Evolutionary conservation across 75 land plant genomes (phyloP).

Genomic region (Pseudotsuga menziesii): DNA sequence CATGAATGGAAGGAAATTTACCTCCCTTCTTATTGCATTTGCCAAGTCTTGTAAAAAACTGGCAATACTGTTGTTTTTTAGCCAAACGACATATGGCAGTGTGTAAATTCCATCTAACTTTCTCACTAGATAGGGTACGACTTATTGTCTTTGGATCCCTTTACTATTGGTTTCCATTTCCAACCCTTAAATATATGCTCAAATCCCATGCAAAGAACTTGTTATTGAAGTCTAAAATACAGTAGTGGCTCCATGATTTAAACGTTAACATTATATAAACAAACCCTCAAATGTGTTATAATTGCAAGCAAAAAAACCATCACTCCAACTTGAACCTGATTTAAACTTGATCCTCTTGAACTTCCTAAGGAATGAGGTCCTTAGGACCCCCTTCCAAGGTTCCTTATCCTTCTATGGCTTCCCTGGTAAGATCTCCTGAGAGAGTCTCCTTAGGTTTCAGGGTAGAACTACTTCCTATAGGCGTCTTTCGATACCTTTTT

Average conservation of each 20-base stretch:
- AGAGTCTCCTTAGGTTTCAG: too few relatives aligned
- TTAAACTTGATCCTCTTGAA: too few relatives aligned
- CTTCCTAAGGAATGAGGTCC: too few relatives aligned
- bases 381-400: too few relatives aligned
- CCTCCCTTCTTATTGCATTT: constrained; percentile 86
- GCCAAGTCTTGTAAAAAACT: constrained; percentile 91
- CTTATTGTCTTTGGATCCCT: constrained; percentile 82
- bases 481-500: too few relatives aligned
- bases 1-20: constrained; percentile 91
- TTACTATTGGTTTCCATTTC: constrained; percentile 87
- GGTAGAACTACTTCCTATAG: too few relatives aligned
- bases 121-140: constrained; percentile 87
- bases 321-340: background rate
- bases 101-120: constrained; percentile 93
- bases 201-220: background rate
- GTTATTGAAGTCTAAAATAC: background rate
- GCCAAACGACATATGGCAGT: constrained; percentile 70
- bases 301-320: background rate
- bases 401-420: too few relatives aligned
- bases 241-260: background rate
- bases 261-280: background rate
- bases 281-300: background rate
- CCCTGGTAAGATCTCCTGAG: too few relatives aligned
- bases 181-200: constrained; percentile 76
- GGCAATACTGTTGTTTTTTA: constrained; percentile 75